Evolutionary conservation across 768 basidiomycete species (phyloP), one percentile per base, ranked within the genome.

Genomic region (Mycena vitilis): DNA sequence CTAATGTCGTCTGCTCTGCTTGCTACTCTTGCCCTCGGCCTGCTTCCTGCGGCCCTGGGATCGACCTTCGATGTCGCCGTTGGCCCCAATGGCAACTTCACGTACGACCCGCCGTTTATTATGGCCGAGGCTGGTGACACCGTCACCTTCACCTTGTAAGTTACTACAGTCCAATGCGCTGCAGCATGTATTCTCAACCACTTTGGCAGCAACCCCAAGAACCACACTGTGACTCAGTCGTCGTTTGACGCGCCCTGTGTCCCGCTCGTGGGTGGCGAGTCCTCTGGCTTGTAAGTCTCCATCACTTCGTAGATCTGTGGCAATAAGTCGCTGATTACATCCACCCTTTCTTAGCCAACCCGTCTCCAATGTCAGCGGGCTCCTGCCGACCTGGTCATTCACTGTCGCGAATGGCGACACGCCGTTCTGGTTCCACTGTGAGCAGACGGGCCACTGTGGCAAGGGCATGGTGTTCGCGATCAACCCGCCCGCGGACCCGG

Each of bases 151-250:
- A 63, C 60, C 40, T 75, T 76, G 75, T 76, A 38, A 9, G 75
- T 62, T 23, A 4, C n/a, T 30, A 2, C 30, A 30, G 11, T n/a
- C 1, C 34, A 12, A 11, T 4, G 36, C 4, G 36, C 0, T 37
- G 12, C 25, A 44, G 30, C 5, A 34, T 3, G 48, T 45, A 12
- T 59, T 7, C 53, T 55, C n/a, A 25, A 20, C 15, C 10, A 5
- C 11, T 20, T 5, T 23, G n/a, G 0, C 65, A 75, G 72, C 66
- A 66, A 65, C 66, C 75, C 75, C 18, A 74, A 74, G 49, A 79
- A 77, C 58, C 75, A 79, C 66, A 78, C 79, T 13, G 80, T 77
- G 12, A 81, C 80, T 7, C 78, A 81, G 64, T 80, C 79, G 11
- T 60, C 78, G 4, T 81, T 82, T 65, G 71, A 73, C 40, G 72